A percentile compares a stretch with the other conserved stretches of the same genome.
phyloP scores from a whole-genome alignment of 768 basidiomycete species.

The Serendipita vermifera region DNA sequence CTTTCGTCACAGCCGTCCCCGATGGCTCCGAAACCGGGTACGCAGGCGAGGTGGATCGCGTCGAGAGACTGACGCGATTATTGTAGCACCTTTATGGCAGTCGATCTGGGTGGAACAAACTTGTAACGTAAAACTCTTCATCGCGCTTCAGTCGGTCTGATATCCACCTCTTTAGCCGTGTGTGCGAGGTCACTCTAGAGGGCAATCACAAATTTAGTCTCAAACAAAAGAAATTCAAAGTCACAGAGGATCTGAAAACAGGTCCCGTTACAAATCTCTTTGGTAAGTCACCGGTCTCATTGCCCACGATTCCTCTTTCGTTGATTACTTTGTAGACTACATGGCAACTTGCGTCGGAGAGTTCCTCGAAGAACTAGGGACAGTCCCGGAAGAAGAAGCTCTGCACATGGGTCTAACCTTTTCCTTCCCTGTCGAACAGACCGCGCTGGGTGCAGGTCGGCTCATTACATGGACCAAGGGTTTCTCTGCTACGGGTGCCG shows the following conservation, averaged over 20 bases:
- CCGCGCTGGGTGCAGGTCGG: constrained; percentile 77
- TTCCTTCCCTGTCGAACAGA: constrained; percentile 96
- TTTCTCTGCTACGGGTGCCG: constrained; percentile 79
- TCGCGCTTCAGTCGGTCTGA: constrained; percentile 10
- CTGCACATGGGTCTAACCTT: constrained; percentile 84
- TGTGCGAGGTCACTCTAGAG: constrained; percentile 84
- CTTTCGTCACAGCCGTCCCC: constrained; percentile 91
- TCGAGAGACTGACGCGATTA: neutral
- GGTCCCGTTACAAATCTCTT: constrained; percentile 82
- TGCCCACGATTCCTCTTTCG: neutral
- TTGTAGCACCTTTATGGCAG: constrained; percentile 79
- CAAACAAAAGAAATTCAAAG: constrained; percentile 92
- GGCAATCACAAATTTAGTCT: constrained; percentile 83
- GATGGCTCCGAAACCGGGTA: constrained; percentile 90
- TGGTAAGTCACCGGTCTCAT: constrained; percentile 34
- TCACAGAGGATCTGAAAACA: constrained; percentile 84
- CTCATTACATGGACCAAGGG: constrained; percentile 96
- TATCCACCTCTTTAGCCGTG: constrained; percentile 53
- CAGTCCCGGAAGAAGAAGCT: constrained; percentile 19
- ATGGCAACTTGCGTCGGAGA: constrained; percentile 93
- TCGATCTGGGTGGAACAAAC: constrained; percentile 96
- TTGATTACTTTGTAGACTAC: constrained; percentile 51
- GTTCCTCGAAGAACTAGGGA: constrained; percentile 61
- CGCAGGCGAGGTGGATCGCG: constrained; percentile 17
- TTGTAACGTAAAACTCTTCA: constrained; percentile 38